phyloP scores from a whole-genome alignment of 2,329 filamentous ascomycete genomes.

The Ceratocystiopsis sp. region DNA sequence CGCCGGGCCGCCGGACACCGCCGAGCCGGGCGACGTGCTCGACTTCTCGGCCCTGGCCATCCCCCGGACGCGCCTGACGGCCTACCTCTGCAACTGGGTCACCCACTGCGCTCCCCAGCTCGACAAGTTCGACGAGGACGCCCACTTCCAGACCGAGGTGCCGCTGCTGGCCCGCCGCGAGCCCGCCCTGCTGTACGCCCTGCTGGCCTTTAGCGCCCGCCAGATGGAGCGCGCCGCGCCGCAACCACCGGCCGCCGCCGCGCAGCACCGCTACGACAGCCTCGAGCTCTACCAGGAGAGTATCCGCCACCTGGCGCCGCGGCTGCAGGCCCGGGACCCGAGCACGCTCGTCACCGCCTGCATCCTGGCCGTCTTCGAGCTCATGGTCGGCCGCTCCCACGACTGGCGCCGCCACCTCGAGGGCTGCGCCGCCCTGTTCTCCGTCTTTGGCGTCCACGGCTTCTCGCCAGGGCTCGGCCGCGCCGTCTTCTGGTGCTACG shows the following conservation, averaged over 20 bases:
- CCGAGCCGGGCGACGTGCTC: slow-evolving; percentile 7
- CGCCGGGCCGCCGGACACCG: not conserved
- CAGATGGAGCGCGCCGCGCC: slow-evolving; percentile 27
- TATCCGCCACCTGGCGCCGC: slow-evolving; percentile 23
- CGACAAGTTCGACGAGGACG: slow-evolving; percentile 23
- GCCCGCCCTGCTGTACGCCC: slow-evolving; percentile 29
- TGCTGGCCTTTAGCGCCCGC: slow-evolving; percentile 35
- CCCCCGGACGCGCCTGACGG: not conserved
- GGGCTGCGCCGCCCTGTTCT: slow-evolving; percentile 37
- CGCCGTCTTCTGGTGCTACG: slow-evolving; percentile 42
- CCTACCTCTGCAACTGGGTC: slow-evolving; percentile 19
- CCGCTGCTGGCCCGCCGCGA: slow-evolving; percentile 30
- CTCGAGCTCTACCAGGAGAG: slow-evolving; percentile 37
- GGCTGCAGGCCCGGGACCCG: slow-evolving; percentile 17
- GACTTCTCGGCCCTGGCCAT: slow-evolving; percentile 6
- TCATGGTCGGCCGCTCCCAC: slow-evolving; percentile 22
- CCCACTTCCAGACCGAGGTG: slow-evolving; percentile 34
- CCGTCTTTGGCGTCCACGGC: slow-evolving; percentile 33
- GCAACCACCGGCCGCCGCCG: slow-evolving; percentile 16
- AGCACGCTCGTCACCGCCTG: slow-evolving; percentile 21
- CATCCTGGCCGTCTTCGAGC: slow-evolving; percentile 23
- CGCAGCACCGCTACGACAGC: slow-evolving; percentile 28
- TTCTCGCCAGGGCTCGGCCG: slow-evolving; percentile 34
- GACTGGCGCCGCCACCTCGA: slow-evolving; percentile 40
- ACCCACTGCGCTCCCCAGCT: slow-evolving; percentile 1